Base-by-base conservation (phyloP, 768 basidiomycete genomes). In the Piloderma croceum region DNA sequence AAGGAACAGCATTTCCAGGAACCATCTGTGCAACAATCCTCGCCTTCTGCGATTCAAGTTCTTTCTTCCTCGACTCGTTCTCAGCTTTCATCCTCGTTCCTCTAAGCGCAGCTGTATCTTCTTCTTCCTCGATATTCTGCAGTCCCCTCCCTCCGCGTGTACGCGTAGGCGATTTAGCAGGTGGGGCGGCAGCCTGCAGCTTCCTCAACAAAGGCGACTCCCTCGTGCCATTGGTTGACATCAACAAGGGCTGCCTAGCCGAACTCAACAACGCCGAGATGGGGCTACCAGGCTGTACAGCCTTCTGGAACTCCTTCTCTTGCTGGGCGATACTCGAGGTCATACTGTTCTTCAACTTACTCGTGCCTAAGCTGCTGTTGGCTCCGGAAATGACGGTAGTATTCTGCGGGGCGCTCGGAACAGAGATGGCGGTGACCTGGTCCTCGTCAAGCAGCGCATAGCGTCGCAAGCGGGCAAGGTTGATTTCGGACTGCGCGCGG, bases 291-390 rank as follows among this genome's bases (percentile, higher is more conserved):
- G 93, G 94, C 56, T 92, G 90, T 2, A 98, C 89, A 2, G 92
- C 96, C 53, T 85, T 83, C 67, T 87, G 84, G 81, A 98, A 97
- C 61, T 98, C 96, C 59, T 84, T 83, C 74, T 99, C 96, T 56
- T 90, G 88, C 52, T 90, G 76, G 3, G 83, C 82, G 42, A 85
- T 79, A 33, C 71, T 83, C 10, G 75, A 76, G 12, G 74, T 74
- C 39, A 71, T 67, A 35, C 65, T 73, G 55, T 69, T 71, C 31
- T n/a, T n/a, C n/a, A n/a, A n/a, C n/a, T n/a, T n/a, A 23, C 36
- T 36, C 31, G 23, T 42, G 6, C 39, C 20, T 17, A 42, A 31
- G 13, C 43, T 36, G 7, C 25, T 39, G 31, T 43, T 43, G 12
- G 47, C 43, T 37, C 46, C 50, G 17, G 56, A 51, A 1, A 55